phyloP scores from a whole-genome alignment of 129 eudicot genomes.

The Mikania micrantha region DNA sequence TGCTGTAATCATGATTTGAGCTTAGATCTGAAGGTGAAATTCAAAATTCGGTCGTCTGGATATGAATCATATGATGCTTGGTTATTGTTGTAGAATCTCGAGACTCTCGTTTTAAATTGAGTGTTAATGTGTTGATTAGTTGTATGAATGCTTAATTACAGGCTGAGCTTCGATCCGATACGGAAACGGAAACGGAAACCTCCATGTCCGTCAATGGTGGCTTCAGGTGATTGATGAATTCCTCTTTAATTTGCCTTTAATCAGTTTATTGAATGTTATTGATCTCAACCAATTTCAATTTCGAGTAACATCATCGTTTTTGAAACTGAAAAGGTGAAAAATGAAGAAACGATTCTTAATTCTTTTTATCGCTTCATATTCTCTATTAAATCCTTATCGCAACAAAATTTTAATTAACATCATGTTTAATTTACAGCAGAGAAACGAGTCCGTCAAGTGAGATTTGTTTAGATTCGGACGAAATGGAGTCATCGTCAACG shows the following conservation, averaged over 20 bases:
- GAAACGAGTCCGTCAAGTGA: slow-evolving; percentile 47
- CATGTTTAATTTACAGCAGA: slow-evolving; percentile 30
- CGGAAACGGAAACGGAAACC: slow-evolving; percentile 46
- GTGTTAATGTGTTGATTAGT: slow-evolving; percentile 10
- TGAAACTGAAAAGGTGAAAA: slow-evolving; percentile 23
- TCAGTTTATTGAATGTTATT: slow-evolving; percentile 2
- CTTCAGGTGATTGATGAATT: slow-evolving; percentile 46
- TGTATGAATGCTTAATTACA: slow-evolving; percentile 28
- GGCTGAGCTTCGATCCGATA: slow-evolving; percentile 33
- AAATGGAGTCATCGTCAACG: slow-evolving; percentile 35
- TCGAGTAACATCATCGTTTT: slow-evolving; percentile 7
- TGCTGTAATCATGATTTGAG: slow-evolving; percentile 16
- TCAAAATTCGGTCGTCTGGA: not conserved
- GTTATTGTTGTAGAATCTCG: not conserved
- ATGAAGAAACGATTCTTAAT: not conserved
- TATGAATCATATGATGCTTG: not conserved
- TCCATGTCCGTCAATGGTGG: slow-evolving; percentile 30
- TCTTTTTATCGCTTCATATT: slow-evolving; percentile 19
- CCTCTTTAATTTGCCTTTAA: not conserved
- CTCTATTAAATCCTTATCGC: slow-evolving; percentile 10
- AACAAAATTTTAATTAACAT: not conserved
- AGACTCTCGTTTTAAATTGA: not conserved
- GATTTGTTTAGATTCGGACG: slow-evolving; percentile 39
- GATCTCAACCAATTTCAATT: slow-evolving; percentile 12
- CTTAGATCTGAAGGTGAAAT: slow-evolving; percentile 27